phyloP scores from a whole-genome alignment of 805 yeast genomes.

The Kodamaea lidongshanica region DNA sequence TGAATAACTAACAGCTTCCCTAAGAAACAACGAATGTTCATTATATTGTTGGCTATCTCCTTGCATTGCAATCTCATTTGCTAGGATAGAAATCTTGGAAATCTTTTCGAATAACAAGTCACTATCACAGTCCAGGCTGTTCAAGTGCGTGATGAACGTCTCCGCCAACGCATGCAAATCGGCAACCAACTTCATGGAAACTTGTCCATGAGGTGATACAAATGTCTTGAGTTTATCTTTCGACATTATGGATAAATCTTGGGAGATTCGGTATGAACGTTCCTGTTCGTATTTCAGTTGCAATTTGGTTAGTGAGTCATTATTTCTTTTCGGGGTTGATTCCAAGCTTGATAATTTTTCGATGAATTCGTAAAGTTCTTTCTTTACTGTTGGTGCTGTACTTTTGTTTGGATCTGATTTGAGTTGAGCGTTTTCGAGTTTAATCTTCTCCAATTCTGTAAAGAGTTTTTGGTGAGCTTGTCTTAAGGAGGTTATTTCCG shows the following conservation, averaged over 20 bases:
- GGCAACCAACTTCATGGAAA: slow-evolving; percentile 41
- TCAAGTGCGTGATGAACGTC: slow-evolving; percentile 32
- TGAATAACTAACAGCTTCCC: slow-evolving; percentile 65
- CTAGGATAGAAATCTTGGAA: slow-evolving; percentile 43
- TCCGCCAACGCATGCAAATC: slow-evolving; percentile 47
- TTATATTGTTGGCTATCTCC: slow-evolving; percentile 21
- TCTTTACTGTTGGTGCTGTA: no score
- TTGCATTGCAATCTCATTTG: slow-evolving; percentile 35
- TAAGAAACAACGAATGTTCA: slow-evolving; percentile 44
- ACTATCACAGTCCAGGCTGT: slow-evolving; percentile 21
- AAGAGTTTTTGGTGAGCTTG: no score
- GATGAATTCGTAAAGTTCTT: slow-evolving; percentile 19
- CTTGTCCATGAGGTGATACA: slow-evolving; percentile 36
- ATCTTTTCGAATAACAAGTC: slow-evolving; percentile 46
- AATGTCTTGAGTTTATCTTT: slow-evolving; percentile 23
- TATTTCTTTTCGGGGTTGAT: slow-evolving; percentile 13
- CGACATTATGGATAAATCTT: slow-evolving; percentile 15
- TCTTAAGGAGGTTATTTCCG: no score
- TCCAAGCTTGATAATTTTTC: slow-evolving; percentile 26
- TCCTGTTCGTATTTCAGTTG: slow-evolving; percentile 46
- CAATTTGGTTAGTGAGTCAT: slow-evolving; percentile 42
- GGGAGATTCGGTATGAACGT: slow-evolving; percentile 28
- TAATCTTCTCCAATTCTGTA: no score
- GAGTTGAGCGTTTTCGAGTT: no score
- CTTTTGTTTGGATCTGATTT: no score